A percentile compares a stretch with the other conserved stretches of the same genome.
phyloP scores from a whole-genome alignment of 179 eudicot genomes.

The Beta macrorhiza region DNA sequence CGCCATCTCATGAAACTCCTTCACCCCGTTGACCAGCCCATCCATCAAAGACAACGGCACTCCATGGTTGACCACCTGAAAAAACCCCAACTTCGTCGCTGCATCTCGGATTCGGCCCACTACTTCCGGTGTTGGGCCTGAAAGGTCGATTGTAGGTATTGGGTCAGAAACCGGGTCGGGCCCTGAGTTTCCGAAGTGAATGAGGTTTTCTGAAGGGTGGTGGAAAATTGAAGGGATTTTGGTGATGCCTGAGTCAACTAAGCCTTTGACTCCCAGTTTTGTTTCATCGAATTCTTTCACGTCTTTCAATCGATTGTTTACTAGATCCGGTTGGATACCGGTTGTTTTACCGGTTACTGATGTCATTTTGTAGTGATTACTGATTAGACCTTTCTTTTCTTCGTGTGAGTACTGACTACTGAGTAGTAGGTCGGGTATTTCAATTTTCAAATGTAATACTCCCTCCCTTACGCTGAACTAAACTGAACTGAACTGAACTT shows the following conservation, averaged over 20 bases:
- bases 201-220: constrained; percentile 49
- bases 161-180: neutral
- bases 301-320: constrained; percentile 41
- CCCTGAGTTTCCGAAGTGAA: constrained; percentile 17
- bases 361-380: too few species aligned
- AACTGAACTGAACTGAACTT: too few species aligned
- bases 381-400: too few species aligned
- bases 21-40: constrained; percentile 31
- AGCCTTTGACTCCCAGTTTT: constrained; percentile 67
- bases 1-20: constrained; percentile 44
- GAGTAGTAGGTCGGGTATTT: too few species aligned
- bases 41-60: constrained; percentile 33
- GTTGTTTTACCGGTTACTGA: neutral
- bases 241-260: constrained; percentile 56
- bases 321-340: too few species aligned
- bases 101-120: constrained; percentile 21
- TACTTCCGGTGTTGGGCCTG: neutral
- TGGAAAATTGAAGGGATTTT: constrained; percentile 53
- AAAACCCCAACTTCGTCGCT: constrained; percentile 29
- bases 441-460: too few species aligned
- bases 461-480: too few species aligned
- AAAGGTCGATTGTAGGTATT: constrained; percentile 27
- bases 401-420: too few species aligned
- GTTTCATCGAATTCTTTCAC: constrained; percentile 55
- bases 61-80: constrained; percentile 58